These are phyloP conservation scores for Lactuca sativa DNA, from an alignment of 129 eudicot genomes.

Conservation along the genomic window DNA sequence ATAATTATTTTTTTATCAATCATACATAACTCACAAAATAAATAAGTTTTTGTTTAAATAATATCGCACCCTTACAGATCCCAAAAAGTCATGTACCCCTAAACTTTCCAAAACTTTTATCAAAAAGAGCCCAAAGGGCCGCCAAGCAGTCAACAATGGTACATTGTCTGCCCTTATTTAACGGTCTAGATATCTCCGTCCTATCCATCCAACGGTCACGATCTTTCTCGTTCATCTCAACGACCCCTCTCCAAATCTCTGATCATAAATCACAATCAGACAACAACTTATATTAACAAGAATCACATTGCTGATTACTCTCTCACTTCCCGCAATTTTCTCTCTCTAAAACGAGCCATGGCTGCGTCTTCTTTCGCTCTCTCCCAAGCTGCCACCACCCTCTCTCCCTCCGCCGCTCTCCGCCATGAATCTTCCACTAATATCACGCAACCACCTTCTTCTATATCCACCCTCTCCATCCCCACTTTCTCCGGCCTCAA, in stretches of 20 bases:
- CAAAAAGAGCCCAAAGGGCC: conserved; percentile 31
- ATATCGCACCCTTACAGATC: not conserved
- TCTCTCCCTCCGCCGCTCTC: conserved; percentile 57
- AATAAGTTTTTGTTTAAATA: too few species aligned
- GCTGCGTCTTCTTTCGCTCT: conserved; percentile 83
- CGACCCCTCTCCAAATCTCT: conserved; percentile 38
- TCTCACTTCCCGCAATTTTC: conserved; percentile 21
- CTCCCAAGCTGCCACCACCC: conserved; percentile 62
- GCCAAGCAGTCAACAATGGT: conserved; percentile 7
- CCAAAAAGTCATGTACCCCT: conserved; percentile 29
- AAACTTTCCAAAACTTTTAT: conserved; percentile 11
- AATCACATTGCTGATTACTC: conserved; percentile 9
- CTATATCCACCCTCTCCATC: conserved; percentile 51
- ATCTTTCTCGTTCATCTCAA: conserved; percentile 33
- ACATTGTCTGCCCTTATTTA: conserved; percentile 39
- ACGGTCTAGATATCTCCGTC: conserved; percentile 31
- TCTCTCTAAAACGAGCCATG: conserved; percentile 50
- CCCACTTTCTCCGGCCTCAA: conserved; percentile 73
- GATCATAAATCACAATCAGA: conserved; percentile 4
- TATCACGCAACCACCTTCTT: conserved; percentile 32
- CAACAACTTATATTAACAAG: conserved; percentile 1
- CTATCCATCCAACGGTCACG: conserved; percentile 28
- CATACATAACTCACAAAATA: too few species aligned
- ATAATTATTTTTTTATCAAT: too few species aligned
- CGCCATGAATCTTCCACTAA: conserved; percentile 54